Base-by-base conservation (phyloP, 1,284 basidiomycete species). In the Lignosus rhinocerotis region DNA sequence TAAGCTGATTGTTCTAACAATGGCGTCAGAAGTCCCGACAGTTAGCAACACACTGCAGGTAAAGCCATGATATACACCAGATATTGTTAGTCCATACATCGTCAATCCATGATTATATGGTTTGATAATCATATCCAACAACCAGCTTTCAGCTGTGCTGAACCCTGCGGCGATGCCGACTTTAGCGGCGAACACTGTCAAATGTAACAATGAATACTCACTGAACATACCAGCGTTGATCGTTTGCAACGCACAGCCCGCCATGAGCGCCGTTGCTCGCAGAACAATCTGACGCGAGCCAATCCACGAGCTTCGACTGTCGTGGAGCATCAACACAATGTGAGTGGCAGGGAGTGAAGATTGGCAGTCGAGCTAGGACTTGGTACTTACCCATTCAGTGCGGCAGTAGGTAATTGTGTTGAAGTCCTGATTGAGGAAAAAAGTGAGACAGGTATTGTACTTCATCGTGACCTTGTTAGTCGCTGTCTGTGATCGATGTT, bases 211-310 rank as follows among this genome's bases (percentile, higher is more conserved):
- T 32, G 12, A 25, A 41, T 21, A 67, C 68, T 56, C 41, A 70
- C 80, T 81, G 77, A 53, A 79, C 75, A 66, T 79, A 82, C 76
- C 78, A 81, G 34, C 69, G 61, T 63, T 79, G 75, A 63, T 81
- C 74, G 39, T 59, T 68, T 10, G 79, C 76, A 30, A 80, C 76
- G 60, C 80, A 81, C 50, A 76, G 69, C 1, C 80, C 80, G 7
- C 80, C 80, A 58, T 80, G 78, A 4, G 79, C 78, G 58, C 80
- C 81, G 71, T 80, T 75, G 3, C 73, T 67, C 0, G 78, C 69
- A 61, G 79, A 78, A 62, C 79, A 81, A 64, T 78, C 78, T 19
- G 69, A 71, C 0, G 80, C 76, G 30, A 80, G 69, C 46, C 70
- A 77, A 17, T 42, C n/a, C 14, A 42, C 41, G 41, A 42, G 41